These are phyloP conservation scores for Entomortierella chlamydospora DNA, from an alignment of 192 early-diverging fungal genomes.

Conservation along the genomic window DNA sequence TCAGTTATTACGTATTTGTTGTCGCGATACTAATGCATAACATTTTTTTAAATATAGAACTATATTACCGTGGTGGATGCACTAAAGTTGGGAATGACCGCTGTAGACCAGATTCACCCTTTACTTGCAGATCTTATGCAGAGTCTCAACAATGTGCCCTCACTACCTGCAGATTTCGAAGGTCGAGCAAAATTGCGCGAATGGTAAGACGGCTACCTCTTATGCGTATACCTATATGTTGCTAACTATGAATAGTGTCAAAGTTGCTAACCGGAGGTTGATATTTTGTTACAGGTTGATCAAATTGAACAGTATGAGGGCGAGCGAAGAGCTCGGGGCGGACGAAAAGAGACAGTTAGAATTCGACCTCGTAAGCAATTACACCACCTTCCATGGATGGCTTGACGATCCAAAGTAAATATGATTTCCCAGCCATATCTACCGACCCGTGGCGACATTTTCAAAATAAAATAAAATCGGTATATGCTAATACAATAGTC, in stretches of 20 bases:
- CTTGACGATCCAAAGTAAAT: conserved; percentile 34
- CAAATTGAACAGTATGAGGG: conserved; percentile 91
- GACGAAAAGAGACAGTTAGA: conserved; percentile 91
- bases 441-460: too few relatives aligned
- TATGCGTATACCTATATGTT: too few relatives aligned
- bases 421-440: too few relatives aligned
- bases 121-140: conserved; percentile 88
- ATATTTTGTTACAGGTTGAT: conserved; percentile 67
- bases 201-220: conserved; percentile 71
- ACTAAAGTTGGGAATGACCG: conserved; percentile 83
- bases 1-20: too few relatives aligned
- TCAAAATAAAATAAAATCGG: too few relatives aligned
- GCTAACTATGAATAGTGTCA: background rate
- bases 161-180: conserved; percentile 82
- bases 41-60: too few relatives aligned
- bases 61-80: conserved; percentile 96
- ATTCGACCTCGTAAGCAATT: conserved; percentile 89
- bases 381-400: conserved; percentile 73
- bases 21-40: too few relatives aligned
- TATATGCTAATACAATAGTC: too few relatives aligned
- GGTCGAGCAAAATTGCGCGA: conserved; percentile 86
- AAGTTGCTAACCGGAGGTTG: background rate
- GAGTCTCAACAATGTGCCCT: conserved; percentile 83
- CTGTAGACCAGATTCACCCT: conserved; percentile 94
- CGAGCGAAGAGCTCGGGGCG: conserved; percentile 84